Evolutionary conservation across 2,329 filamentous ascomycete genomes (phyloP).

Genomic region (Onygenales sp.): DNA sequence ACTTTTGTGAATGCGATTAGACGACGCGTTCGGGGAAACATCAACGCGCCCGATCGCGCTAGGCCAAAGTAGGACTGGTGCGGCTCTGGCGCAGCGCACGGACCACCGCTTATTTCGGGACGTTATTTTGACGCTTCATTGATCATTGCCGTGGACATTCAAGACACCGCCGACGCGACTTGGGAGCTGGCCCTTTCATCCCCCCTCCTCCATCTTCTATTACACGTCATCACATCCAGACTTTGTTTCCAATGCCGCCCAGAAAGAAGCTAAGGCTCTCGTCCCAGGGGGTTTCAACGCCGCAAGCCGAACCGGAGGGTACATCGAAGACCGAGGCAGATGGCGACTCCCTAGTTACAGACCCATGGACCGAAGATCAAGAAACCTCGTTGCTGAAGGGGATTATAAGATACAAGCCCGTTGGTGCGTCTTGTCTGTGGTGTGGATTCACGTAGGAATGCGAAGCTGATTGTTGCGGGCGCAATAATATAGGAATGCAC

Average conservation of each 20-base stretch:
- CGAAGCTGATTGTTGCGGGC: conserved; percentile 6
- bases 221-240: neutral
- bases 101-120: conserved; percentile 19
- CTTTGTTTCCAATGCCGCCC: conserved; percentile 27
- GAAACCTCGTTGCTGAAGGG: conserved; percentile 87
- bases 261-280: conserved; percentile 54
- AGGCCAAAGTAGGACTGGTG: neutral
- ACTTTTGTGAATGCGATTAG: neutral
- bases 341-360: conserved; percentile 45
- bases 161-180: neutral
- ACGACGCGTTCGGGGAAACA: too few species aligned
- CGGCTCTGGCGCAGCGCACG: conserved; percentile 8
- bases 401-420: conserved; percentile 93
- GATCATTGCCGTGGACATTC: neutral
- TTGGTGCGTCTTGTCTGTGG: conserved; percentile 49
- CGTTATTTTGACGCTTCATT: neutral
- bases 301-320: conserved; percentile 22
- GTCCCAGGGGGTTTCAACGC: conserved; percentile 23
- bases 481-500: conserved; percentile 58
- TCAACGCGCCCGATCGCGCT: neutral
- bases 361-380: conserved; percentile 92
- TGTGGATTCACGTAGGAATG: neutral
- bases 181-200: neutral
- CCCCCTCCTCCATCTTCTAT: neutral
- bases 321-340: conserved; percentile 26